These are phyloP conservation scores for Murraya paniculata DNA, from an alignment of 345 rosid genomes.

Conservation along the genomic window DNA sequence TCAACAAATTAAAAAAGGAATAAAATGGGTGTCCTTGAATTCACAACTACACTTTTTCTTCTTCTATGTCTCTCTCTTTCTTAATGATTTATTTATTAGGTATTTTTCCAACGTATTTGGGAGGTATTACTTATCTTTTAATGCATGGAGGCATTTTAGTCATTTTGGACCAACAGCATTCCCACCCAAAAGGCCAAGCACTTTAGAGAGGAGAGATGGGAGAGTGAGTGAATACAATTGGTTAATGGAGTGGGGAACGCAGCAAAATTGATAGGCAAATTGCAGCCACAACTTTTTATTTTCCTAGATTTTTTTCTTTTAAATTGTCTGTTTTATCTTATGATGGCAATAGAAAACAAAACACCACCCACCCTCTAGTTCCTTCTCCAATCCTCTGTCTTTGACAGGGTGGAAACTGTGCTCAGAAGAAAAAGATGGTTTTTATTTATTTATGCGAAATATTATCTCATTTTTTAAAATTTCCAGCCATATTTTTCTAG, in stretches of 20 bases:
- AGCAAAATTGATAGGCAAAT: slow-evolving; percentile 38
- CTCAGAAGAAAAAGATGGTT: background rate
- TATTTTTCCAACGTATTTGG: background rate
- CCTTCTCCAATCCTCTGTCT: slow-evolving; percentile 34
- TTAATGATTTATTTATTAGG: background rate
- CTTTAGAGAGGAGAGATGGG: slow-evolving; percentile 10
- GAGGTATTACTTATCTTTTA: background rate
- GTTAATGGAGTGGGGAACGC: slow-evolving; percentile 34
- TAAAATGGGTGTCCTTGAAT: background rate
- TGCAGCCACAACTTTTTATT: slow-evolving; percentile 57
- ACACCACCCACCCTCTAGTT: slow-evolving; percentile 33
- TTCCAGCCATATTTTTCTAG: background rate
- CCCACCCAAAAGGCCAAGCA: slow-evolving; percentile 3
- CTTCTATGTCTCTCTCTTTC: background rate
- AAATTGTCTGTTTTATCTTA: slow-evolving; percentile 14
- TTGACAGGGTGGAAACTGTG: slow-evolving; percentile 34
- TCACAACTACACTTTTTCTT: background rate
- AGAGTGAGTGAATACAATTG: slow-evolving; percentile 29
- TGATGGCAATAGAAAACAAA: slow-evolving; percentile 24
- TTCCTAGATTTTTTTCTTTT: slow-evolving; percentile 17
- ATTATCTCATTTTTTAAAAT: background rate
- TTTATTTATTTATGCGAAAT: background rate
- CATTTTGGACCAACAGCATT: background rate
- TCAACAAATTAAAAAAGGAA: background rate
- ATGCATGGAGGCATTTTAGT: background rate